Percentiles rank a stretch among this genome's conserved stretches.
Evolutionary conservation across 768 basidiomycete genomes (phyloP).

Genomic region (Tulasnella sp.): DNA sequence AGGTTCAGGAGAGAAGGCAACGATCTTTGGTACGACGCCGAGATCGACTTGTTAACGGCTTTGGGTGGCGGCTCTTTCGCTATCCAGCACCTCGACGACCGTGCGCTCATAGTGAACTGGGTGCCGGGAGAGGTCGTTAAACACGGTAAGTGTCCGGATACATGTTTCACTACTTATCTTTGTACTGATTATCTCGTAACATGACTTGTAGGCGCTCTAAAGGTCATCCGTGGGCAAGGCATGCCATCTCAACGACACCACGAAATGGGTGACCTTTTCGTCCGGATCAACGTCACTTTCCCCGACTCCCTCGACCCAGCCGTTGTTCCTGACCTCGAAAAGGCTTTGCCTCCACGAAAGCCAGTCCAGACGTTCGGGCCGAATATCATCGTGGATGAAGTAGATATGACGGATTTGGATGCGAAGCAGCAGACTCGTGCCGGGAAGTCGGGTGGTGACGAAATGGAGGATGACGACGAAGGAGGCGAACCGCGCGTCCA

Average conservation of each 20-base stretch:
- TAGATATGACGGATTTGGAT: slow-evolving; percentile 68
- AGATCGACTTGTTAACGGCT: slow-evolving; percentile 87
- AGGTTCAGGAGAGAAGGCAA: slow-evolving; percentile 81
- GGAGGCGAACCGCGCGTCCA: slow-evolving; percentile 77
- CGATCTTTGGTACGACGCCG: slow-evolving; percentile 75
- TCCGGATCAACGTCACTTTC: slow-evolving; percentile 81
- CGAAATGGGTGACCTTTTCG: slow-evolving; percentile 85
- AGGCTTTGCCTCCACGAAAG: slow-evolving; percentile 70
- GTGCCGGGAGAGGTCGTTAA: slow-evolving; percentile 86
- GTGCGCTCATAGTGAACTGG: slow-evolving; percentile 71
- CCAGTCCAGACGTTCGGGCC: slow-evolving; percentile 57
- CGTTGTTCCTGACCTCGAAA: slow-evolving; percentile 62
- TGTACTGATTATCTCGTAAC: slow-evolving; percentile 1
- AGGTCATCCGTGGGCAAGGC: slow-evolving; percentile 87
- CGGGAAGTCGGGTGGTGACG: slow-evolving; percentile 47
- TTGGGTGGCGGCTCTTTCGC: slow-evolving; percentile 83
- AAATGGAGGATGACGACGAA: slow-evolving; percentile 80
- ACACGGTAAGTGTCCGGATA: slow-evolving; percentile 52
- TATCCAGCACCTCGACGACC: slow-evolving; percentile 90
- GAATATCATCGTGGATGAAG: slow-evolving; percentile 67
- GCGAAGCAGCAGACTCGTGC: slow-evolving; percentile 38
- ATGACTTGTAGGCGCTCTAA: slow-evolving; percentile 54
- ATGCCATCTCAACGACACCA: slow-evolving; percentile 99
- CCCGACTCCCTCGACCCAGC: slow-evolving; percentile 66
- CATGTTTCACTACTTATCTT: neutral